Base-by-base conservation (phyloP, 1,284 basidiomycete genomes). In the Trichosporon inkin region DNA sequence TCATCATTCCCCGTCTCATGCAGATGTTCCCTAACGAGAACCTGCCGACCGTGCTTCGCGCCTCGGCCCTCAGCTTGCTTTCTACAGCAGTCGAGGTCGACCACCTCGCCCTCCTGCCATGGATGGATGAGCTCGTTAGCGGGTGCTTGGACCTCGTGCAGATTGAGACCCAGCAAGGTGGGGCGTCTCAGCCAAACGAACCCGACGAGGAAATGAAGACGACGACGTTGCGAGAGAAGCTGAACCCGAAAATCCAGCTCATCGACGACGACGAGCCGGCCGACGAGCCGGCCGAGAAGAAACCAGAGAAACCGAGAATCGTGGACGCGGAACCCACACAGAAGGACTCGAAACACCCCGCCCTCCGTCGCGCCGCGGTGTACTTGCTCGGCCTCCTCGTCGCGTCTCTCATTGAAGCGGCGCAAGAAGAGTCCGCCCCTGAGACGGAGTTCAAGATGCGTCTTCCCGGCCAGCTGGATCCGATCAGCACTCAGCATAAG, bases 51-150 rank as follows among this genome's bases (percentile, higher is more conserved):
- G 81, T 86, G 0, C 79, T 95, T 19, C 85, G 91, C 34, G 84
- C 86, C 1, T 95, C 92, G 0, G 84, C 90, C 0, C 74, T 96
- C n/a, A 89, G 90, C 0, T 81, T 96, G 36, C 82, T 95, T 1
- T 84, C 87, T 0, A 85, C 87, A 47, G 89, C 86, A 66, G 83
- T 85, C 20, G 84, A 84, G 62, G 86, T 86, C 1, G 84, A 83
- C 64, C 77, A 84, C 1, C 65, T 86, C 47, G 84, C 88, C 1
- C 73, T 92, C 28, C 69, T 87, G 13, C 81, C 83, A 3, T 91
- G 89, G 76, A 74, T 81, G 2, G 71, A 81, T 20, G 85, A 89
- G 53, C 78, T 93, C 24, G 78, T 83, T 2, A 80, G 81, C 55
- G 84, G 84, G 5, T 87, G 88, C 81, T 70, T 92, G 5, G 90